These are phyloP conservation scores for Blastomyces percursus DNA, from an alignment of 2,329 filamentous ascomycete species.

Conservation along the genomic window DNA sequence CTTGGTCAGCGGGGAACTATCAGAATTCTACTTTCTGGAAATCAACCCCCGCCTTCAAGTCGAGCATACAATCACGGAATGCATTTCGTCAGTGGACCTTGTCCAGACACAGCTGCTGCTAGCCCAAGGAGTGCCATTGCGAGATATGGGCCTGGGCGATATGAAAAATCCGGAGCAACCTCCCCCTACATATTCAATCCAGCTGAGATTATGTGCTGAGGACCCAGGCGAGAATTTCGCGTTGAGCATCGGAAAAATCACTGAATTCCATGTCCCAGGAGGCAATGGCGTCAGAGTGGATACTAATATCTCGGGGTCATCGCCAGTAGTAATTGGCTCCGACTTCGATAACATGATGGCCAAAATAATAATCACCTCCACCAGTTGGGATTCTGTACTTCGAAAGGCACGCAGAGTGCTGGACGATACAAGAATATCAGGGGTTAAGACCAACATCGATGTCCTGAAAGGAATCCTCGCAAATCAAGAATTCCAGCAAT, in stretches of 20 bases:
- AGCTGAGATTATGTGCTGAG: constrained; percentile 49
- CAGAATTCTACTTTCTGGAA: constrained; percentile 49
- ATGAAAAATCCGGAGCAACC: constrained; percentile 23
- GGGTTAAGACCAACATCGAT: constrained; percentile 48
- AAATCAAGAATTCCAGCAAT: constrained; percentile 40
- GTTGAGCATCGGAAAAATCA: constrained; percentile 50
- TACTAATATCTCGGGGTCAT: constrained; percentile 40
- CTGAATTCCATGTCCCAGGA: constrained; percentile 42
- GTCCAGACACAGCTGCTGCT: constrained; percentile 46
- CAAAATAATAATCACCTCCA: constrained; percentile 48
- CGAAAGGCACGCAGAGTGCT: constrained; percentile 46
- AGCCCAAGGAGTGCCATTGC: constrained; percentile 40
- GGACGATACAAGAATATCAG: constrained; percentile 44
- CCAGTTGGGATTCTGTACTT: constrained; percentile 43
- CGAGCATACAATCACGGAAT: constrained; percentile 52
- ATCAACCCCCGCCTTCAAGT: constrained; percentile 52
- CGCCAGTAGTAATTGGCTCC: constrained; percentile 38
- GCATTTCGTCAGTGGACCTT: constrained; percentile 44
- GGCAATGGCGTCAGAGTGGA: constrained; percentile 50
- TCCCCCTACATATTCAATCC: constrained; percentile 40
- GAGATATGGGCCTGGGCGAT: constrained; percentile 26
- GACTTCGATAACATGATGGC: constrained; percentile 51
- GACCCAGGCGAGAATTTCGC: constrained; percentile 44
- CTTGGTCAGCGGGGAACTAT: constrained; percentile 41
- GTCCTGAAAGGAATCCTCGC: constrained; percentile 45